These are phyloP conservation scores for Conticribra guillardii DNA, from an alignment of 108 stramenopile genomes.

Conservation along the genomic window DNA sequence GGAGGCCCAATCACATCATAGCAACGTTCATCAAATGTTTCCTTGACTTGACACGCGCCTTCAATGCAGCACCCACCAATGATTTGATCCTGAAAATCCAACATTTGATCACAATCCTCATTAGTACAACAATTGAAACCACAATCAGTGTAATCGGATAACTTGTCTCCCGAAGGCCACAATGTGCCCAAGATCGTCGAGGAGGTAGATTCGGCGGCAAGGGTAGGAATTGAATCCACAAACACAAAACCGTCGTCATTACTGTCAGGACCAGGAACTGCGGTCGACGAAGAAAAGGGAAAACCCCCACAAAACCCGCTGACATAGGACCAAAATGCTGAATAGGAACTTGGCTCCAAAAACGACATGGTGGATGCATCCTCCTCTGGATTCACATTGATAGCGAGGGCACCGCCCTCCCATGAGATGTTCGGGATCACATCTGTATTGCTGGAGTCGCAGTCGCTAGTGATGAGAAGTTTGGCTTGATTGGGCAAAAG, in stretches of 20 bases:
- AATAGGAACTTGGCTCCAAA: conserved; percentile 25
- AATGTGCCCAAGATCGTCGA: neutral
- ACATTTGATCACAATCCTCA: neutral
- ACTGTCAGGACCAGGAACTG: neutral
- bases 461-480: conserved; percentile 44
- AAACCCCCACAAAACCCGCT: conserved; percentile 8
- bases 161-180: neutral
- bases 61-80: conserved; percentile 13
- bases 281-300: neutral
- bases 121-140: conserved; percentile 19
- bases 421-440: conserved; percentile 19
- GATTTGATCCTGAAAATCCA: neutral
- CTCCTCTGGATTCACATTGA: neutral
- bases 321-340: conserved; percentile 32
- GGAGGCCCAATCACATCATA: conserved; percentile 5
- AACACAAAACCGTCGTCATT: neutral
- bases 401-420: conserved; percentile 13
- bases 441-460: conserved; percentile 30
- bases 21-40: conserved; percentile 1
- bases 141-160: neutral
- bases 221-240: neutral
- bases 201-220: neutral
- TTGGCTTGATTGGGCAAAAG: conserved; percentile 22
- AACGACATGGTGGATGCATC: conserved; percentile 11
- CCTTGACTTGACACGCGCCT: conserved; percentile 1